These are phyloP conservation scores for Aspergillus biplanus DNA, from an alignment of 495 filamentous ascomycete species.

Conservation along the genomic window DNA sequence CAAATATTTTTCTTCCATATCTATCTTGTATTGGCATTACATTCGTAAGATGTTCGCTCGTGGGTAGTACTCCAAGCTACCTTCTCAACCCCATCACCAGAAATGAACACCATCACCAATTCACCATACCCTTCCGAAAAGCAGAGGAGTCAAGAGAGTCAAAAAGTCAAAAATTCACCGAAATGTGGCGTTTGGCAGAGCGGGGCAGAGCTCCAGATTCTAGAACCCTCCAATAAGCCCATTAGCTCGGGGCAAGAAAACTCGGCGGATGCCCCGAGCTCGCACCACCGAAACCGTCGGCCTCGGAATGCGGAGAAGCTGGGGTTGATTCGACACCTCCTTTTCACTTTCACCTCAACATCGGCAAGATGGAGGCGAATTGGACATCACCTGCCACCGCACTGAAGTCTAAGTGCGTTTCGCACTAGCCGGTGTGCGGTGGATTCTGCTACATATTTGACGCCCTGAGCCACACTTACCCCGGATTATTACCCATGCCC, in stretches of 20 bases:
- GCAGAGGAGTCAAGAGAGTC: no score
- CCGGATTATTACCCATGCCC: neutral
- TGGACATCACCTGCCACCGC: neutral
- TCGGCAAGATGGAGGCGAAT: neutral
- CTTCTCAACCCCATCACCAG: no score
- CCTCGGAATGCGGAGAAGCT: neutral
- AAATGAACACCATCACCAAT: no score
- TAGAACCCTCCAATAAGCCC: neutral
- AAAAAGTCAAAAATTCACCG: no score
- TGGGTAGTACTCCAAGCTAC: neutral
- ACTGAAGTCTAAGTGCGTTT: neutral
- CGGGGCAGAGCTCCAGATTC: neutral
- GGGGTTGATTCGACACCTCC: neutral
- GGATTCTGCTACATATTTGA: neutral
- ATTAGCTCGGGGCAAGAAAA: no score
- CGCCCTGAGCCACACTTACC: neutral
- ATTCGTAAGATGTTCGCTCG: neutral
- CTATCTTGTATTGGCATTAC: neutral
- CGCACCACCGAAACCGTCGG: neutral
- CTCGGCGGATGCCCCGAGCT: conserved; percentile 1
- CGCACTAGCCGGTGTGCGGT: neutral
- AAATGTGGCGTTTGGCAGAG: neutral
- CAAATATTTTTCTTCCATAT: neutral
- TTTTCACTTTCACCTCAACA: neutral
- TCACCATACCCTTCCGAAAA: no score